phyloP scores from a whole-genome alignment of 495 filamentous ascomycete genomes.

The Neurospora tetrasperma region DNA sequence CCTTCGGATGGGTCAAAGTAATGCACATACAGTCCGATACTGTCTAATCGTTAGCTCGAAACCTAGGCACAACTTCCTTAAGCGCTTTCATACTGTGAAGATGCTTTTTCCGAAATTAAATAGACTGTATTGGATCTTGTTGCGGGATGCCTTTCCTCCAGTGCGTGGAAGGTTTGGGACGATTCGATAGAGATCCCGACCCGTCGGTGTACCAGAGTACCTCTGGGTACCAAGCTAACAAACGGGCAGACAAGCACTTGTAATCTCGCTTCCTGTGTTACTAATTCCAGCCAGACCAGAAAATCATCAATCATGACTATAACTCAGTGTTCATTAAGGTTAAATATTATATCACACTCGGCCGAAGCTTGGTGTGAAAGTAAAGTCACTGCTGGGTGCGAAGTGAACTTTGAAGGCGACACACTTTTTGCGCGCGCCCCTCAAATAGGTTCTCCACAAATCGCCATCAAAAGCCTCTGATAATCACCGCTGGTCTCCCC shows the following conservation, averaged over 20 bases:
- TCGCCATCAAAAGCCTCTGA: conserved; percentile 52
- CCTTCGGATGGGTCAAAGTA: background rate
- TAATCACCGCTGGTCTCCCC: conserved; percentile 87
- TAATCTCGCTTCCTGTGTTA: background rate
- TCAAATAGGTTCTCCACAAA: background rate
- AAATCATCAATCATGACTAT: background rate
- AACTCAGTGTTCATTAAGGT: background rate
- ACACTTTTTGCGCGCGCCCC: background rate
- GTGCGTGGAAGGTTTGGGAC: too few species aligned
- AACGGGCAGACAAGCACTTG: too few species aligned
- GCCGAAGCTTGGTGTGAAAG: background rate
- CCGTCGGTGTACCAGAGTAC: too few species aligned
- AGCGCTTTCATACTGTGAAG: too few species aligned
- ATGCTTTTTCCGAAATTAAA: too few species aligned
- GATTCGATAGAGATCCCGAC: too few species aligned
- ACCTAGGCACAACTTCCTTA: too few species aligned
- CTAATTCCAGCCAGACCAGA: background rate
- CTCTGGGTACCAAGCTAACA: too few species aligned
- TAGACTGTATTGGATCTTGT: too few species aligned
- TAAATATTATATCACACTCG: background rate
- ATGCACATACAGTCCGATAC: background rate
- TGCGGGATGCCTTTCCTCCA: too few species aligned
- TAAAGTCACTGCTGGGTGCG: background rate
- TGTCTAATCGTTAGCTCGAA: too few species aligned
- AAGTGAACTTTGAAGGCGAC: background rate